A percentile compares a stretch with the other conserved stretches of the same genome.
These are phyloP conservation scores for Fusarium sp. DNA, from an alignment of 2,329 filamentous ascomycete genomes.

Conservation along the genomic window DNA sequence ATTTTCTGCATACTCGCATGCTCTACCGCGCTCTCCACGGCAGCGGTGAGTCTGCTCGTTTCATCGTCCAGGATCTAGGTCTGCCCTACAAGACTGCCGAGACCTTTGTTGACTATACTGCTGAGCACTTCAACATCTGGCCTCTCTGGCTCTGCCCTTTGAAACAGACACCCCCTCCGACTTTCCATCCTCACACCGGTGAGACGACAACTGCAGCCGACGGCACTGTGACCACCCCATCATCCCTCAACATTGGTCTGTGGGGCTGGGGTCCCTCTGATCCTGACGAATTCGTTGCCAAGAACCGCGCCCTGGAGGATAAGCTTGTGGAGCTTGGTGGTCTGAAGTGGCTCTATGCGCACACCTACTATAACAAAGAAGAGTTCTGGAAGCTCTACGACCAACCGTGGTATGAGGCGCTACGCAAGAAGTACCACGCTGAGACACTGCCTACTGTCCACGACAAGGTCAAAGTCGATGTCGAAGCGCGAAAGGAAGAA, in stretches of 20 bases:
- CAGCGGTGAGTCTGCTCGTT: slow-evolving; percentile 72
- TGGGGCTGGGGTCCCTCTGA: slow-evolving; percentile 81
- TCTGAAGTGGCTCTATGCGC: slow-evolving; percentile 89
- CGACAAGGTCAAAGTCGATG: slow-evolving; percentile 75
- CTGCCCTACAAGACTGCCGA: slow-evolving; percentile 67
- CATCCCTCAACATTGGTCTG: slow-evolving; percentile 75
- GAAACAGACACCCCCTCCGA: slow-evolving; percentile 62
- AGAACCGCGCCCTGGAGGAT: slow-evolving; percentile 78
- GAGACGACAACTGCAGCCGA: slow-evolving; percentile 47
- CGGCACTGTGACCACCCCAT: slow-evolving; percentile 42
- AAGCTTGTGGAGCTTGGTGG: slow-evolving; percentile 78
- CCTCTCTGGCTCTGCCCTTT: slow-evolving; percentile 72
- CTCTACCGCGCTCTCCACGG: slow-evolving; percentile 79
- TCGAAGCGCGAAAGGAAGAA: slow-evolving; percentile 59
- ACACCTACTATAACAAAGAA: slow-evolving; percentile 82
- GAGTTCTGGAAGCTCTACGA: slow-evolving; percentile 78
- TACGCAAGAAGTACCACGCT: slow-evolving; percentile 74
- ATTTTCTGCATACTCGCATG: slow-evolving; percentile 80
- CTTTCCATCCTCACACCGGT: slow-evolving; percentile 68
- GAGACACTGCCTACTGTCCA: slow-evolving; percentile 74
- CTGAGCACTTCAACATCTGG: slow-evolving; percentile 66
- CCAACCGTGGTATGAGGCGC: slow-evolving; percentile 69
- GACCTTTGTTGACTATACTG: slow-evolving; percentile 68
- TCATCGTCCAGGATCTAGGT: slow-evolving; percentile 77
- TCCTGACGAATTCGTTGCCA: slow-evolving; percentile 70